A percentile compares a stretch with the other conserved stretches of the same genome.
phyloP scores from a whole-genome alignment of 768 basidiomycete genomes.

The Glaciozyma antarctica region DNA sequence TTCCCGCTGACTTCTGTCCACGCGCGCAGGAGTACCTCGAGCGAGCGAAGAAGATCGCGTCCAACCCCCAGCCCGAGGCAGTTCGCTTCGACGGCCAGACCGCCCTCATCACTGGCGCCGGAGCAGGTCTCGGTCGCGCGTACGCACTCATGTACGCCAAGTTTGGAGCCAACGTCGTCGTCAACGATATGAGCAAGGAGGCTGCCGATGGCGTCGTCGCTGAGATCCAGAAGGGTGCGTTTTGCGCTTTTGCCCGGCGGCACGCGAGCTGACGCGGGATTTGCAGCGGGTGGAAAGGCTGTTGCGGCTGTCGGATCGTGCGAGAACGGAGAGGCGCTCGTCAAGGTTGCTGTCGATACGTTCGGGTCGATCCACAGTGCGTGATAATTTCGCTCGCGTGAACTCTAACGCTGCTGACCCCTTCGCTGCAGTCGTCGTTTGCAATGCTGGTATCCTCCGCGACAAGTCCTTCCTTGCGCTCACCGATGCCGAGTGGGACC shows the following conservation, averaged over 20 bases:
- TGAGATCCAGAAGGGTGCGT: constrained; percentile 68
- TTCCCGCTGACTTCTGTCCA: constrained; percentile 36
- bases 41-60: constrained; percentile 51
- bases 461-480: constrained; percentile 87
- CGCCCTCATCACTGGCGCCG: constrained; percentile 87
- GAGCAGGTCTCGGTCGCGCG: constrained; percentile 82
- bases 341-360: constrained; percentile 71
- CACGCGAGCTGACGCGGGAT: not conserved
- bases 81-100: constrained; percentile 83
- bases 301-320: constrained; percentile 71
- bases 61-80: constrained; percentile 61
- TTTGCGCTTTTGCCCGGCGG: not conserved
- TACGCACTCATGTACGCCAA: constrained; percentile 86
- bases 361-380: constrained; percentile 74
- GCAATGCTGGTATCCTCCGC: constrained; percentile 82
- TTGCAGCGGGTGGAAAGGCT: constrained; percentile 77
- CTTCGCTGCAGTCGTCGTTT: constrained; percentile 31
- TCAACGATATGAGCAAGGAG: constrained; percentile 87
- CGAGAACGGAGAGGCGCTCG: constrained; percentile 83
- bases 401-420: constrained; percentile 49
- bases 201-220: constrained; percentile 71
- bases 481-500: constrained; percentile 88
- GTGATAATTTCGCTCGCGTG: constrained; percentile 46
- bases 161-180: constrained; percentile 90
- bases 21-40: constrained; percentile 49